Percentiles rank a stretch among this genome's conserved stretches.
Evolutionary conservation across 768 basidiomycete genomes (phyloP).

Genomic region (Mrakia blollopis): DNA sequence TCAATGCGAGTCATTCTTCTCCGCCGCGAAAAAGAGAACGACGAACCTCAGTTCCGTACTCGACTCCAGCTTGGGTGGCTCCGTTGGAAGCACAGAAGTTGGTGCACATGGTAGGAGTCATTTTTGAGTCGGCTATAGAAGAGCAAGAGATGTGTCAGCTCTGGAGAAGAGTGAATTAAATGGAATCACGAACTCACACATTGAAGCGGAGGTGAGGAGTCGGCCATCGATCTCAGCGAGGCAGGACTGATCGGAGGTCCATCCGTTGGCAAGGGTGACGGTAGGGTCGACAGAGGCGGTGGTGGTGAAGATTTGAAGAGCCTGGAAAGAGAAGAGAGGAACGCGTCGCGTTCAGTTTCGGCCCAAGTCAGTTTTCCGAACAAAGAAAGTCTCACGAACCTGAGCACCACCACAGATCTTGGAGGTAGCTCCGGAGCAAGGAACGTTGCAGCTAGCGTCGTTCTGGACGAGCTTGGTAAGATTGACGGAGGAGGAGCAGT

Average conservation of each 20-base stretch:
- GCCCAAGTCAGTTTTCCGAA: too few relatives aligned
- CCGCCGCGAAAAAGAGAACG: background rate
- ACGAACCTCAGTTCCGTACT: constrained; percentile 36
- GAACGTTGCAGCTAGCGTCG: constrained; percentile 9
- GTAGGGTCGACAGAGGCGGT: constrained; percentile 1
- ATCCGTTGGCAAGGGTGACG: constrained; percentile 17
- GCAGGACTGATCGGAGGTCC: background rate
- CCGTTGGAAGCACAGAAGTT: constrained; percentile 41
- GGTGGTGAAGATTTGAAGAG: constrained; percentile 21
- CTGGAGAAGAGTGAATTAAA: too few relatives aligned
- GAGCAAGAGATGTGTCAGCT: background rate
- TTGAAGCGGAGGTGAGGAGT: too few relatives aligned
- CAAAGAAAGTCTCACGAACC: too few relatives aligned
- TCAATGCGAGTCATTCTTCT: too few relatives aligned
- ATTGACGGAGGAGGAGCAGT: constrained; percentile 11
- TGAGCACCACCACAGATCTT: constrained; percentile 24
- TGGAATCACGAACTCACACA: too few relatives aligned
- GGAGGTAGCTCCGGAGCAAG: constrained; percentile 15
- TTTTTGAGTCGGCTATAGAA: constrained; percentile 34
- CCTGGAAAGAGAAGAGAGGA: background rate
- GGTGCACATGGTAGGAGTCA: constrained; percentile 43
- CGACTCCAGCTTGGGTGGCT: constrained; percentile 43
- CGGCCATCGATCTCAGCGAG: background rate
- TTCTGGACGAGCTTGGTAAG: constrained; percentile 4
- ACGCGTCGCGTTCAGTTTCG: too few relatives aligned